Evolutionary conservation across 1,139 yeast species (phyloP).

Genomic region (Debaryomyces fabryi): DNA sequence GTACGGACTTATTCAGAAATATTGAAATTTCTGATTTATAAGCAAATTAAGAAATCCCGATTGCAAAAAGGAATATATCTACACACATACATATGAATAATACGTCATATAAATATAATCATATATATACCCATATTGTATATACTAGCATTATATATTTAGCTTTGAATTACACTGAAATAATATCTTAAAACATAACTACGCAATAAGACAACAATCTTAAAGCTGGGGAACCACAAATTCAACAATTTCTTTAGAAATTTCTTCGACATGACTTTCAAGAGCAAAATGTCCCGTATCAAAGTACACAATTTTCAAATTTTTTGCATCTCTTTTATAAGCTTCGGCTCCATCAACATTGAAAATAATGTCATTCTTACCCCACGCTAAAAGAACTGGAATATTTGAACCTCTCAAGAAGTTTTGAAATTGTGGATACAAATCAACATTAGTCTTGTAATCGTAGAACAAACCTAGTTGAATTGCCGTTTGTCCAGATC

Average conservation of each 20-base stretch:
- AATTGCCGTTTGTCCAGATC: slow-evolving; percentile 26
- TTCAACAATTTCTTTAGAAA: slow-evolving; percentile 25
- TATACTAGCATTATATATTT: too few relatives aligned
- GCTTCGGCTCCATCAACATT: slow-evolving; percentile 38
- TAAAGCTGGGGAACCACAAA: slow-evolving; percentile 11
- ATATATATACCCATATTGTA: too few relatives aligned
- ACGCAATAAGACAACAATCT: too few relatives aligned
- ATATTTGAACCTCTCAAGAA: slow-evolving; percentile 33
- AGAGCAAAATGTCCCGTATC: slow-evolving; percentile 46
- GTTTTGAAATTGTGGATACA: slow-evolving; percentile 41
- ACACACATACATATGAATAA: too few relatives aligned
- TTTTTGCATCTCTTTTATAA: slow-evolving; percentile 32
- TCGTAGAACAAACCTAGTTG: slow-evolving; percentile 39
- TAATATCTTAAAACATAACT: too few relatives aligned
- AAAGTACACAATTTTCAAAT: slow-evolving; percentile 25
- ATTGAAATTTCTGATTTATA: too few relatives aligned
- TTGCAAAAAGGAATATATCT: too few relatives aligned
- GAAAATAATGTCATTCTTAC: slow-evolving; percentile 43
- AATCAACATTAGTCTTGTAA: slow-evolving; percentile 33
- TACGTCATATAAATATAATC: too few relatives aligned
- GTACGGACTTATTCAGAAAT: too few relatives aligned
- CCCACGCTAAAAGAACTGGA: slow-evolving; percentile 46
- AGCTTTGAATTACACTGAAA: too few relatives aligned
- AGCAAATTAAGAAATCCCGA: too few relatives aligned
- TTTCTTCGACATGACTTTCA: slow-evolving; percentile 30